Percentiles rank a stretch among this genome's conserved stretches.
These are phyloP conservation scores for Xylaria multiplex DNA, from an alignment of 2,329 filamentous ascomycete species.

Conservation along the genomic window DNA sequence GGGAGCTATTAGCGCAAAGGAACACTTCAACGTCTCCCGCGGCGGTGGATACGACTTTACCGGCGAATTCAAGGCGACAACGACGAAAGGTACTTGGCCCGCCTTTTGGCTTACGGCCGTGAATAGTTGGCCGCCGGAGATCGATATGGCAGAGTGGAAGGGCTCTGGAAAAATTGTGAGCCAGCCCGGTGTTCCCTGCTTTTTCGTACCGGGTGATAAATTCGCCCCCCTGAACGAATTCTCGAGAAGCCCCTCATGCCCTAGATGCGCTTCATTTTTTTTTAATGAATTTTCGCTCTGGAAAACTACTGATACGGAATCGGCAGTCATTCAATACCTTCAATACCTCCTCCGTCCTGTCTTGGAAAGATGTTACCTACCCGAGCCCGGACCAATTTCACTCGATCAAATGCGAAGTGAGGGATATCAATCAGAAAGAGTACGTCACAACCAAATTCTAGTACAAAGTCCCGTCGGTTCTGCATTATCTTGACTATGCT, in stretches of 20 bases:
- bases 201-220: neutral
- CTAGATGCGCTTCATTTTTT: neutral
- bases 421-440: slow-evolving; percentile 62
- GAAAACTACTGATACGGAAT: slow-evolving; percentile 5
- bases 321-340: slow-evolving; percentile 61
- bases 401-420: slow-evolving; percentile 60
- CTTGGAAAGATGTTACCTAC: slow-evolving; percentile 60
- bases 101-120: slow-evolving; percentile 68
- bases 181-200: neutral
- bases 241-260: neutral
- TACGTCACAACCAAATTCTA: slow-evolving; percentile 16
- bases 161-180: slow-evolving; percentile 61
- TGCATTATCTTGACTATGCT: neutral
- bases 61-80: slow-evolving; percentile 55
- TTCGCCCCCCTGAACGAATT: neutral
- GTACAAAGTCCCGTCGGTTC: too few species aligned
- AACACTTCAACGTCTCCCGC: slow-evolving; percentile 52
- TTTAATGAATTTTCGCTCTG: neutral
- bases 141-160: slow-evolving; percentile 71
- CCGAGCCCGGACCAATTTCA: slow-evolving; percentile 59
- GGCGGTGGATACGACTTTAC: slow-evolving; percentile 56
- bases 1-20: slow-evolving; percentile 55
- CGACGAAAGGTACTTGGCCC: slow-evolving; percentile 62
- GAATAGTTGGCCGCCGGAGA: slow-evolving; percentile 66
- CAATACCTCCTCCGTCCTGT: slow-evolving; percentile 54